Percentiles rank a stretch among this genome's conserved stretches.
Conservation (phyloP, 805 yeast species). For the Kodamaea fukazawae region DNA sequence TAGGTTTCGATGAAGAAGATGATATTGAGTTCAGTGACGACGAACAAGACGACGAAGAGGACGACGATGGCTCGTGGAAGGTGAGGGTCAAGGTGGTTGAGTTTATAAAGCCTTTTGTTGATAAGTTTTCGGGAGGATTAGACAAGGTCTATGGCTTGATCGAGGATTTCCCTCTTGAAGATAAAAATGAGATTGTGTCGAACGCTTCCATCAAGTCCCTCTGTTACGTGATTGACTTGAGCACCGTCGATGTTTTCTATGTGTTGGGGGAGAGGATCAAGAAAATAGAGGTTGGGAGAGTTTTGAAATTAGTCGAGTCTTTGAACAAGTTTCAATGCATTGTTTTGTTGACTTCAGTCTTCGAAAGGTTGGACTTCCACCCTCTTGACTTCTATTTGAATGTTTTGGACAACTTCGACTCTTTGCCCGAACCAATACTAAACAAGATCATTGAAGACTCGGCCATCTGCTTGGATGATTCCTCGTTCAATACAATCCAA, state of each 20-base stretch:
- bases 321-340: slow-evolving; percentile 17
- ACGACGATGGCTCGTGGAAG: slow-evolving; percentile 55
- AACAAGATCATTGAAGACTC: slow-evolving; percentile 24
- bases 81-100: slow-evolving; percentile 52
- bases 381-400: slow-evolving; percentile 25
- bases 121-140: slow-evolving; percentile 34
- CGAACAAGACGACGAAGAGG: slow-evolving; percentile 47
- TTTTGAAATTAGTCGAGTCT: slow-evolving; percentile 28
- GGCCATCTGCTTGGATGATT: slow-evolving; percentile 20
- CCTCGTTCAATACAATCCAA: slow-evolving; percentile 18
- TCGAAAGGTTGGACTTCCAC: slow-evolving; percentile 18
- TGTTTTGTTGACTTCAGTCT: slow-evolving; percentile 18
- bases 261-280: slow-evolving; percentile 4
- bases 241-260: slow-evolving; percentile 11
- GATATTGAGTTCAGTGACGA: slow-evolving; percentile 34
- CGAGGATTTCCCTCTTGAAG: slow-evolving; percentile 31
- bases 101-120: slow-evolving; percentile 39
- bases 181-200: slow-evolving; percentile 49
- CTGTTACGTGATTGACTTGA: slow-evolving; percentile 34
- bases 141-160: slow-evolving; percentile 33
- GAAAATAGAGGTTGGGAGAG: slow-evolving; percentile 21
- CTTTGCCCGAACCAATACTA: slow-evolving; percentile 19
- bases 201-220: slow-evolving; percentile 48
- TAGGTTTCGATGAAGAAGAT: slow-evolving; percentile 16
- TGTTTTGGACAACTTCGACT: slow-evolving; percentile 18